Percentiles rank a stretch among this genome's conserved stretches.
phyloP scores from a whole-genome alignment of 2,329 filamentous ascomycete genomes.

The Venturia carpophila region DNA sequence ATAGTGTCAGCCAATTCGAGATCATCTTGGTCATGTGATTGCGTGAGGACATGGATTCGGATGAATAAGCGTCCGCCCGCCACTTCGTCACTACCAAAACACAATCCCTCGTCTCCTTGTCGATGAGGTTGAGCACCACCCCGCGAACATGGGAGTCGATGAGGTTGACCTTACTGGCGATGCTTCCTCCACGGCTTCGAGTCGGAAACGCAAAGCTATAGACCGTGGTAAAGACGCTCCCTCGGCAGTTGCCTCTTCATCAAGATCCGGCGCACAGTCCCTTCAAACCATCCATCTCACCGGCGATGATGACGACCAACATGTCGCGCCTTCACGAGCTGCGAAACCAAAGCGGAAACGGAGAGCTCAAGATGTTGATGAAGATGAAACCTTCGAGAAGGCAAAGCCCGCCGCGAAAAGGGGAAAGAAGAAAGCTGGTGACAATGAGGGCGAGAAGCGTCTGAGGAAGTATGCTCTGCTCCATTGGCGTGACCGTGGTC shows the following conservation, averaged over 20 bases:
- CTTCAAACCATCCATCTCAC: constrained; percentile 7
- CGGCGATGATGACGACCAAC: constrained; percentile 8
- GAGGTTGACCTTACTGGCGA: constrained; percentile 10
- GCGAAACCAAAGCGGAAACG: neutral
- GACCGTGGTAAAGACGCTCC: neutral
- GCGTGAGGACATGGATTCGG: neutral
- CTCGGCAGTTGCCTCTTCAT: neutral
- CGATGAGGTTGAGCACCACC: neutral
- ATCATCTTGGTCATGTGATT: neutral
- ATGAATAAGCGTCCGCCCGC: neutral
- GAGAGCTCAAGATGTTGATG: neutral
- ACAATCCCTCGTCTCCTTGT: neutral
- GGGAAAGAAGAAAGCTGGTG: constrained; percentile 10
- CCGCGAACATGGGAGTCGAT: constrained; percentile 8
- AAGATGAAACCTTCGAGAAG: neutral
- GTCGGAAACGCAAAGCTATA: neutral
- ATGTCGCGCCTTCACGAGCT: neutral
- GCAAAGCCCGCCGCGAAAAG: neutral
- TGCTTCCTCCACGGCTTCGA: neutral
- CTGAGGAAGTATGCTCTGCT: constrained; percentile 22
- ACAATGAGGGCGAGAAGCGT: constrained; percentile 27
- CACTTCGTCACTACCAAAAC: neutral
- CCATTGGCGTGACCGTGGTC: neutral
- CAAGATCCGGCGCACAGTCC: neutral
- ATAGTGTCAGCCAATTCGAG: too few relatives aligned